A percentile compares a stretch with the other conserved stretches of the same genome.
These are phyloP conservation scores for Boletellus sp. DNA, from an alignment of 1,284 basidiomycete species.

Conservation along the genomic window DNA sequence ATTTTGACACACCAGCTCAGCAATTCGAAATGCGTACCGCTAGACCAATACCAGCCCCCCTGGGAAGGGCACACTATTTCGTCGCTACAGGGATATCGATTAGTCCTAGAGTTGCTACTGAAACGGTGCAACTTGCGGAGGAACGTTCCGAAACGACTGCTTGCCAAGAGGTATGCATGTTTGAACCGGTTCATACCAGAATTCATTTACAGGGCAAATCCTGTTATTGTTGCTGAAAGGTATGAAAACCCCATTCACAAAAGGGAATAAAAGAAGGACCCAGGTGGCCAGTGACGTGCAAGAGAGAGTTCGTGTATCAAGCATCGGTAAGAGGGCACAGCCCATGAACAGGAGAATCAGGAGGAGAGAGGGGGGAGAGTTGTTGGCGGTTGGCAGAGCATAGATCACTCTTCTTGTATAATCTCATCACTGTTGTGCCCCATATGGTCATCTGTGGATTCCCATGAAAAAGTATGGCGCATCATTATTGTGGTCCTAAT, in stretches of 20 bases:
- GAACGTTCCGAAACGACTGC: not conserved
- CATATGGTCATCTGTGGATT: slow-evolving; percentile 1
- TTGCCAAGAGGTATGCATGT: slow-evolving; percentile 12
- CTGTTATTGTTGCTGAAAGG: slow-evolving; percentile 1
- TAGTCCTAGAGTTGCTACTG: not conserved
- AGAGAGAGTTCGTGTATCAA: not conserved
- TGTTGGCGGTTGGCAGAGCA: no score
- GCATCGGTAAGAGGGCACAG: slow-evolving; percentile 12
- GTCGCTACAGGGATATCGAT: slow-evolving; percentile 7
- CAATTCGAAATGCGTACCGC: slow-evolving; percentile 4
- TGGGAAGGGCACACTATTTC: slow-evolving; percentile 8
- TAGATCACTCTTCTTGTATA: slow-evolving; percentile 1
- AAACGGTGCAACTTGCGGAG: slow-evolving; percentile 12
- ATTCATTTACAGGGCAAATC: slow-evolving; percentile 15
- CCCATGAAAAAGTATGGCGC: no score
- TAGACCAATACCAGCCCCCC: slow-evolving; percentile 19
- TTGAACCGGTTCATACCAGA: slow-evolving; percentile 15
- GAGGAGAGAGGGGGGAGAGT: slow-evolving; percentile 1
- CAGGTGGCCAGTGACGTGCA: slow-evolving; percentile 1
- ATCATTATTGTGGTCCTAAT: not conserved
- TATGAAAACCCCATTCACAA: slow-evolving; percentile 6
- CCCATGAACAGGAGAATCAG: not conserved
- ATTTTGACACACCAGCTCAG: not conserved
- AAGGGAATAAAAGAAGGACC: slow-evolving; percentile 6
- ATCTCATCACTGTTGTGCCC: slow-evolving; percentile 7